Percentiles rank a stretch among this genome's conserved stretches.
These are phyloP conservation scores for Drosera capensis DNA, from an alignment of 148 eudicot species.

Conservation along the genomic window DNA sequence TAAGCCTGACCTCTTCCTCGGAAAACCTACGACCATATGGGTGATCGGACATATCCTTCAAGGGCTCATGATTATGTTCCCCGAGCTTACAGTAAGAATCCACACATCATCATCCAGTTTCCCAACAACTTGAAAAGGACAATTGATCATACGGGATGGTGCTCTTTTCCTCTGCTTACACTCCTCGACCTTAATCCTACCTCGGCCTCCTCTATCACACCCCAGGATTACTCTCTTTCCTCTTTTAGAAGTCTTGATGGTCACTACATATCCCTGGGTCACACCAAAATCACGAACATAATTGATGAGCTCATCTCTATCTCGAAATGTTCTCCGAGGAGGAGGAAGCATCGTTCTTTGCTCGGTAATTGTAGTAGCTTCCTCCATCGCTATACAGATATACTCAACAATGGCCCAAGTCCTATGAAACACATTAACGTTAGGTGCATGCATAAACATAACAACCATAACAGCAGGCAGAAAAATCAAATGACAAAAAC, in stretches of 20 bases:
- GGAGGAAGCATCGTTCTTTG: constrained; percentile 25
- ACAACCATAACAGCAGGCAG: too few species aligned
- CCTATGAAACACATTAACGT: too few species aligned
- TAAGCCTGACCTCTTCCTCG: constrained; percentile 33
- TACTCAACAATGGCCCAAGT: too few species aligned
- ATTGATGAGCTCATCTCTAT: constrained; percentile 35
- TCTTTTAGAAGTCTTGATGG: constrained; percentile 28
- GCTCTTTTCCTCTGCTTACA: constrained; percentile 28
- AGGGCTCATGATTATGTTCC: constrained; percentile 40
- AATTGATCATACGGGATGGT: constrained; percentile 31
- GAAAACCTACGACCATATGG: constrained; percentile 39
- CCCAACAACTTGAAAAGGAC: constrained; percentile 40
- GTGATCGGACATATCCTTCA: constrained; percentile 44
- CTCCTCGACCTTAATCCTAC: constrained; percentile 25
- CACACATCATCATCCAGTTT: constrained; percentile 35
- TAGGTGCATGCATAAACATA: too few species aligned
- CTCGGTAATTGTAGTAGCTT: constrained; percentile 2
- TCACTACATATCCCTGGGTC: constrained; percentile 40
- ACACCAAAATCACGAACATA: constrained; percentile 40
- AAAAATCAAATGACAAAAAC: too few species aligned
- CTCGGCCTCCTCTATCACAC: constrained; percentile 49
- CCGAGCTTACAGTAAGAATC: constrained; percentile 29
- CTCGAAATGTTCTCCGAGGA: constrained; percentile 24
- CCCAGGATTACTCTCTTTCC: constrained; percentile 31
- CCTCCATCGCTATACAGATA: too few species aligned